Base-by-base conservation (phyloP, 768 basidiomycete species). In the Mrakia blollopis region DNA sequence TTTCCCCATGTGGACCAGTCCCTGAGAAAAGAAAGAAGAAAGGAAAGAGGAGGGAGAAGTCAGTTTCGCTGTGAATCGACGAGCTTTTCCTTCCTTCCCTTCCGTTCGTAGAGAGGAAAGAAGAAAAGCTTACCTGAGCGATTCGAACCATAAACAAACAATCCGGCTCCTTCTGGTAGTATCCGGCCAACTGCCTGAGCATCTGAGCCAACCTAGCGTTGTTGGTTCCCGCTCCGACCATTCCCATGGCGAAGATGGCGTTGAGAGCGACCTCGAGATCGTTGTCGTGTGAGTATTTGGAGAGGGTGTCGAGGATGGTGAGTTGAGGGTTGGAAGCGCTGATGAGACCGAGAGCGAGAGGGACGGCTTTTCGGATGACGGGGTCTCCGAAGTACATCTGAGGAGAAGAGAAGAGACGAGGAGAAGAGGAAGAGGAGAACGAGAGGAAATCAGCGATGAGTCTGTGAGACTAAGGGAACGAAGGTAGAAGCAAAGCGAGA, bases 301-400 rank as follows among this genome's bases (percentile, higher is more conserved):
- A 98, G 18, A 99, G 89, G 0, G 94, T 98, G 83, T 99, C 97
- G 79, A 99, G 90, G 79, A 99, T 91, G 54, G 91, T 88, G 7
- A 98, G 87, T 85, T 93, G 92, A 18, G 97, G 97, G 84, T 98
- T 98, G 52, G 97, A 99, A 47, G 94, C 89, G 83, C 91, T 94
- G 83, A 98, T 89, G 75, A 98, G 89, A 77, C 93, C 96, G 71
- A 99, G 91, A 23, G 96, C 97, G 25, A 99, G 89, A 28, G 97
- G 97, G 35, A 99, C 90, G 3, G 91, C 87, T 87, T 92, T 93
- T 44, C 97, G 91, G 80, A 98, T 93, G 80, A 89, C 85, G 8
- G 94, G 93, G 80, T 96, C 94, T 73, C 96, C 97, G 79, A 98
- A 98, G 83, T 95, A 94, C 97, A 99, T 99, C 95, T 97, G 79